phyloP scores from a whole-genome alignment of 1,284 basidiomycete species.

The Pseudozyma tsukubaensis region DNA sequence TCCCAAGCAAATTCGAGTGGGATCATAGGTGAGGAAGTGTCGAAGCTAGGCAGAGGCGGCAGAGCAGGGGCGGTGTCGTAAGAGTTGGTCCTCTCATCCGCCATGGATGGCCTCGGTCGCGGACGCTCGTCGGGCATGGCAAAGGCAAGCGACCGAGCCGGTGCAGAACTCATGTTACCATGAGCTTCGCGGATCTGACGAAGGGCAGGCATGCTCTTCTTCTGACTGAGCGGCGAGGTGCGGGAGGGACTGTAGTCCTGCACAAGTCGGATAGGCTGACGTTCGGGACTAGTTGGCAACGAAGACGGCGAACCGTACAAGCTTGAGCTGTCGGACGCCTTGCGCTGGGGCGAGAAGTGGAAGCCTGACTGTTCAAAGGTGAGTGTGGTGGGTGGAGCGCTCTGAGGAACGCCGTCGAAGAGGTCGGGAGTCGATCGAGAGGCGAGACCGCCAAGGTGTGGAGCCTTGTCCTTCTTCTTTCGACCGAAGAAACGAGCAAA shows the following conservation, averaged over 20 bases:
- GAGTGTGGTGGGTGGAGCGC: conserved; percentile 54
- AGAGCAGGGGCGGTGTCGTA: conserved; percentile 33
- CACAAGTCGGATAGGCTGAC: conserved; percentile 10
- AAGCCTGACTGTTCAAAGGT: conserved; percentile 51
- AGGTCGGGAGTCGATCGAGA: conserved; percentile 40
- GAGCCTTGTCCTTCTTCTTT: conserved; percentile 56
- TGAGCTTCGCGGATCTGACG: conserved; percentile 43
- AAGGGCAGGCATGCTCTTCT: conserved; percentile 51
- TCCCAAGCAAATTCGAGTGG: conserved; percentile 41
- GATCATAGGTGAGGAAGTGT: conserved; percentile 46
- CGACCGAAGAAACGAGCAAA: conserved; percentile 52
- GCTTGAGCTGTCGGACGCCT: conserved; percentile 26
- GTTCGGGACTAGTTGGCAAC: conserved; percentile 40
- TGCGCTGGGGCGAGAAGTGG: conserved; percentile 30
- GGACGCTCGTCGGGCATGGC: conserved; percentile 16
- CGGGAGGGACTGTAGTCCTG: conserved; percentile 20
- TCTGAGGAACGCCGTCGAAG: conserved; percentile 40
- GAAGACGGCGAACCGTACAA: conserved; percentile 24
- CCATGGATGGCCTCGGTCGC: conserved; percentile 14
- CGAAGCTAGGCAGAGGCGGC: conserved; percentile 45
- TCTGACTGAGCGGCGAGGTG: conserved; percentile 18
- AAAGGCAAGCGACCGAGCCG: conserved; percentile 23
- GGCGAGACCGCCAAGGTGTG: conserved; percentile 21
- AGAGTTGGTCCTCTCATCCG: conserved; percentile 5
- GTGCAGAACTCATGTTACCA: conserved; percentile 5